These are phyloP conservation scores for Trichoderma asperellum DNA, from an alignment of 2,329 filamentous ascomycete species.

Conservation along the genomic window DNA sequence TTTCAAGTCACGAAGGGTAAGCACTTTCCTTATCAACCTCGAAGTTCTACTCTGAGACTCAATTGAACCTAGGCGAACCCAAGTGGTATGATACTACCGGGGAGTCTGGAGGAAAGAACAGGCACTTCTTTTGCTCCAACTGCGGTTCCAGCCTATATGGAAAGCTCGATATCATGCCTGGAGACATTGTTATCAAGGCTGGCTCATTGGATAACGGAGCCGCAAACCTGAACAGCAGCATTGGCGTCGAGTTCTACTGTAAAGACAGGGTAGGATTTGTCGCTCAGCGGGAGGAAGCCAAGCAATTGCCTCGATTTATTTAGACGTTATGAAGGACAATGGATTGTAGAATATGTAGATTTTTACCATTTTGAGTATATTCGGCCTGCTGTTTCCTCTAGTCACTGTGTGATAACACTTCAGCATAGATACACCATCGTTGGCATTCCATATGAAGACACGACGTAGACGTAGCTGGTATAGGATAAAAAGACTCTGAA, in stretches of 20 bases:
- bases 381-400: neutral
- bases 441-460: neutral
- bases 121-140: conserved; percentile 58
- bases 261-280: conserved; percentile 54
- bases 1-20: conserved; percentile 56
- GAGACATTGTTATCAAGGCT: conserved; percentile 54
- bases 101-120: conserved; percentile 57
- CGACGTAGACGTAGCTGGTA: neutral
- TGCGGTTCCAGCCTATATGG: conserved; percentile 58
- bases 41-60: neutral
- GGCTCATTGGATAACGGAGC: conserved; percentile 55
- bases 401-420: neutral
- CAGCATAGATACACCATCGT: neutral
- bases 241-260: conserved; percentile 57
- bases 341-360: neutral
- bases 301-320: conserved; percentile 27
- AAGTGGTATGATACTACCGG: conserved; percentile 53
- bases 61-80: conserved; percentile 44
- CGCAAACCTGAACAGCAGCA: conserved; percentile 47
- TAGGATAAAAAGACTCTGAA: neutral
- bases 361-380: neutral
- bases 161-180: conserved; percentile 57
- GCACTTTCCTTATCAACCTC: neutral
- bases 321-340: neutral
- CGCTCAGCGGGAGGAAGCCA: conserved; percentile 42